Conservation (phyloP, 306 rosid genomes). For the Begonia masoniana region DNA sequence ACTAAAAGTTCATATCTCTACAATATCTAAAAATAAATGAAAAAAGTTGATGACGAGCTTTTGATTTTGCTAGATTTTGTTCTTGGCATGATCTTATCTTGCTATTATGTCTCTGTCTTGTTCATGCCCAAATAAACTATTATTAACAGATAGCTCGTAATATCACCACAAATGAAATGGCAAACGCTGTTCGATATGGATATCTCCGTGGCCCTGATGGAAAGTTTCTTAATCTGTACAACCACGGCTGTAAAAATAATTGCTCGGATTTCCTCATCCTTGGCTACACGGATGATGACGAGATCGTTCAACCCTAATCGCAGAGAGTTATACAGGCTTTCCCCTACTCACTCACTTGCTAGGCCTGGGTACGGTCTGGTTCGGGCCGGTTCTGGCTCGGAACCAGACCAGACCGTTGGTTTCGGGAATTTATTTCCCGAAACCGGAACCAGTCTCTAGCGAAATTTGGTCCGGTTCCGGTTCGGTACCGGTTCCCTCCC, state of each 20-base stretch:
- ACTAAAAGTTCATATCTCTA: background rate
- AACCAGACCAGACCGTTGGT: too few species aligned
- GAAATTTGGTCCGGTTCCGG: too few species aligned
- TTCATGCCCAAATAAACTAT: too few species aligned
- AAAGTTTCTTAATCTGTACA: constrained; percentile 64
- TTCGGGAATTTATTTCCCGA: too few species aligned
- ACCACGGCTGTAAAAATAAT: constrained; percentile 70
- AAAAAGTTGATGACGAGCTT: background rate
- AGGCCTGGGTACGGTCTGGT: too few species aligned
- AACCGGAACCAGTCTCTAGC: too few species aligned
- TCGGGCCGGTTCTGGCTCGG: too few species aligned
- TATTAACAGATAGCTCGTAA: constrained; percentile 69
- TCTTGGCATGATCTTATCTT: background rate
- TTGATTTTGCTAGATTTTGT: background rate
- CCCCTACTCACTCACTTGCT: too few species aligned
- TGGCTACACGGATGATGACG: constrained; percentile 55
- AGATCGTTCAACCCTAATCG: constrained; percentile 66
- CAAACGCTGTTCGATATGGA: constrained; percentile 58
- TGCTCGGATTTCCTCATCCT: constrained; percentile 57
- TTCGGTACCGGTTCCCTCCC: too few species aligned
- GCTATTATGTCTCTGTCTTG: too few species aligned
- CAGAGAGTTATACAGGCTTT: too few species aligned
- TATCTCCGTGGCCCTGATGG: constrained; percentile 87
- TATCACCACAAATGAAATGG: constrained; percentile 75
- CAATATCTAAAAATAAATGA: background rate